Conservation (phyloP, 2,329 filamentous ascomycete species). For the Trichoderma atroviride region DNA sequence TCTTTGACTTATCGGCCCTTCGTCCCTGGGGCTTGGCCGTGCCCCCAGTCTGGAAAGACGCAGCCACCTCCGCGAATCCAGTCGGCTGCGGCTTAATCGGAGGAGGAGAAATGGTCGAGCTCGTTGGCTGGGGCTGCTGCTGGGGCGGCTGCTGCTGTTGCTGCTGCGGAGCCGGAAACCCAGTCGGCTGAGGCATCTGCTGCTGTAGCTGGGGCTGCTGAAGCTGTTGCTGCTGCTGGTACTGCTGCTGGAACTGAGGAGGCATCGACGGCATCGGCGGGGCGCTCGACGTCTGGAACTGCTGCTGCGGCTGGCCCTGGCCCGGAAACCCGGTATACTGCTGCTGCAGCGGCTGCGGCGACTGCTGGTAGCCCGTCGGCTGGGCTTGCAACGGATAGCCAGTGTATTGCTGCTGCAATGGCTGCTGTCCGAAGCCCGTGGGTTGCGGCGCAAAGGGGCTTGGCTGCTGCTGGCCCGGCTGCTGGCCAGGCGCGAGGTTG, state of each 20-base stretch:
- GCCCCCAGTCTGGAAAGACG: slow-evolving; percentile 62
- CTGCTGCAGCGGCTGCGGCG: slow-evolving; percentile 62
- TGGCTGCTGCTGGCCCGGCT: slow-evolving; percentile 52
- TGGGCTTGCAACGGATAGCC: slow-evolving; percentile 59
- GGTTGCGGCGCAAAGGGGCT: slow-evolving; percentile 61
- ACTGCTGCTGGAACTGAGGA: slow-evolving; percentile 62
- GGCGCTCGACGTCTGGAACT: slow-evolving; percentile 59
- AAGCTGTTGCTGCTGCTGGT: slow-evolving; percentile 54
- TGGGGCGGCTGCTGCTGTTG: slow-evolving; percentile 46
- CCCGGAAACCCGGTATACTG: slow-evolving; percentile 69
- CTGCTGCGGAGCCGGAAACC: slow-evolving; percentile 42
- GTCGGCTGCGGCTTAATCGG: slow-evolving; percentile 68
- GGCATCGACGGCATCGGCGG: slow-evolving; percentile 64
- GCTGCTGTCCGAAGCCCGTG: slow-evolving; percentile 61
- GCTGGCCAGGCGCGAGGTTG: slow-evolving; percentile 46
- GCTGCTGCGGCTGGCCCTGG: slow-evolving; percentile 58
- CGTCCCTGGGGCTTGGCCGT: slow-evolving; percentile 49
- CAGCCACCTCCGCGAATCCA: slow-evolving; percentile 67
- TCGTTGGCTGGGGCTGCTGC: slow-evolving; percentile 50
- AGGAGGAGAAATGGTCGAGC: slow-evolving; percentile 54
- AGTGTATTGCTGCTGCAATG: slow-evolving; percentile 61
- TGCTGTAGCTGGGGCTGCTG: slow-evolving; percentile 49
- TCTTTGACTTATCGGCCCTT: slow-evolving; percentile 56
- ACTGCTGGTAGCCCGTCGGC: slow-evolving; percentile 54
- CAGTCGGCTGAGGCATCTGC: slow-evolving; percentile 34